phyloP scores from a whole-genome alignment of 495 filamentous ascomycete species.

The Penicillium paradoxum region DNA sequence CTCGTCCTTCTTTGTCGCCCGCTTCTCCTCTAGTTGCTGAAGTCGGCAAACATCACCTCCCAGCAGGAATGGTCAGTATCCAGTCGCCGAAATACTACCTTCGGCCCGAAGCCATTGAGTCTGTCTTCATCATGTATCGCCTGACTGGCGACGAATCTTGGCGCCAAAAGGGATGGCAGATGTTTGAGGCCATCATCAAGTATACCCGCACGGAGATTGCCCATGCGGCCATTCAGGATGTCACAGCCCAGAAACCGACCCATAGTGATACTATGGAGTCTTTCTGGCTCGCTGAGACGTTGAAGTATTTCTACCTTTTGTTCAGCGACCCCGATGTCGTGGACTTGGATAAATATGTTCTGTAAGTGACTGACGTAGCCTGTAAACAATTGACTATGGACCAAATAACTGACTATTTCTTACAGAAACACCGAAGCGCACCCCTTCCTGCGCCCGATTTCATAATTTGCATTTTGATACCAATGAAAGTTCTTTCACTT shows the following conservation, averaged over 20 bases:
- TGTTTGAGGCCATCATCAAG: constrained; percentile 72
- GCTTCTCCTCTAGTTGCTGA: constrained; percentile 11
- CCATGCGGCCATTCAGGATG: constrained; percentile 70
- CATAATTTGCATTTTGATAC: constrained; percentile 28
- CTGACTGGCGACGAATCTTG: constrained; percentile 75
- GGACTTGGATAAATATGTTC: constrained; percentile 78
- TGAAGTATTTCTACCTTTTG: constrained; percentile 78
- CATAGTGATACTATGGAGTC: constrained; percentile 47
- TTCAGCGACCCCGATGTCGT: constrained; percentile 68
- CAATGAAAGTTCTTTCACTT: constrained; percentile 21
- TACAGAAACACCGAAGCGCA: constrained; percentile 53
- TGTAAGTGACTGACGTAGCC: constrained; percentile 43
- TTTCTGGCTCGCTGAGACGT: constrained; percentile 70
- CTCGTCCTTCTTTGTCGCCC: constrained; percentile 11
- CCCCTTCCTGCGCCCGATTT: constrained; percentile 44
- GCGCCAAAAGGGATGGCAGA: constrained; percentile 85
- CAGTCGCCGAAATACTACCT: constrained; percentile 65
- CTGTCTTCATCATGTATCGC: constrained; percentile 93
- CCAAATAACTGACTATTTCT: constrained; percentile 10
- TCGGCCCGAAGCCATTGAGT: constrained; percentile 91
- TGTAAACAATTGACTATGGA: not conserved
- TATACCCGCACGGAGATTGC: constrained; percentile 62
- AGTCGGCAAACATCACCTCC: constrained; percentile 52
- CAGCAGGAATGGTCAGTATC: constrained; percentile 61
- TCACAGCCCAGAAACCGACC: constrained; percentile 48